A percentile compares a stretch with the other conserved stretches of the same genome.
phyloP scores from a whole-genome alignment of 768 basidiomycete species.

The Pisolithus microcarpus region DNA sequence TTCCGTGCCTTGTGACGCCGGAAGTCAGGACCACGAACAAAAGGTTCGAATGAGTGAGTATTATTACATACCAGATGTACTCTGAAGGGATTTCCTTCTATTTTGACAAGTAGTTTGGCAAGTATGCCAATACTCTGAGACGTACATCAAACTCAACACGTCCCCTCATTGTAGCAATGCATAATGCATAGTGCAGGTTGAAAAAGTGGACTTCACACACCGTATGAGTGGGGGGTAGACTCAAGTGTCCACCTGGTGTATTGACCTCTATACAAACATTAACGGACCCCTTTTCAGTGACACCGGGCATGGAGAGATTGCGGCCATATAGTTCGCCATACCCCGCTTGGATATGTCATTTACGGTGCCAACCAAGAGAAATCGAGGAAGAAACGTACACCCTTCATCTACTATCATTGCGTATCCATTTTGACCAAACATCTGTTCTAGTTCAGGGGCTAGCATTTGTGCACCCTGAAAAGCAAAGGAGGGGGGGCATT shows the following conservation, averaged over 20 bases:
- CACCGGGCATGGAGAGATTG: conserved; percentile 52
- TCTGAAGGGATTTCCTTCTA: conserved; percentile 59
- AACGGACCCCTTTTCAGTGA: conserved; percentile 69
- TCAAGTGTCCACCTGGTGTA: conserved; percentile 78
- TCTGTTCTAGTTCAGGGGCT: conserved; percentile 40
- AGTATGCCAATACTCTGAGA: conserved; percentile 75
- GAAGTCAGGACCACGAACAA: not conserved
- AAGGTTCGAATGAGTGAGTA: conserved; percentile 2
- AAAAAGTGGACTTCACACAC: conserved; percentile 27
- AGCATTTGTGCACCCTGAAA: conserved; percentile 50
- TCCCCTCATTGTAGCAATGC: conserved; percentile 2
- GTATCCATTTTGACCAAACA: conserved; percentile 66
- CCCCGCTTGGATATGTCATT: conserved; percentile 30
- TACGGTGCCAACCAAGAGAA: not conserved
- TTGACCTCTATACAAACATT: conserved; percentile 59
- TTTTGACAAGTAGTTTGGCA: conserved; percentile 56
- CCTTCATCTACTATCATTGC: conserved; percentile 88
- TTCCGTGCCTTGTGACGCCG: conserved; percentile 37
- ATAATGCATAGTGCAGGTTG: not conserved
- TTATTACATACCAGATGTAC: conserved; percentile 41
- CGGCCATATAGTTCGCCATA: conserved; percentile 45
- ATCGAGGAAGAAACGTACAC: conserved; percentile 30
- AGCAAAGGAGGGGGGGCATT: not conserved
- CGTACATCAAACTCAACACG: too few relatives aligned
- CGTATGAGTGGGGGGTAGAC: conserved; percentile 76